Percentiles rank a stretch among this genome's conserved stretches.
These are phyloP conservation scores for Phytophthora colocasiae DNA, from an alignment of 352 stramenopile genomes.

Conservation along the genomic window DNA sequence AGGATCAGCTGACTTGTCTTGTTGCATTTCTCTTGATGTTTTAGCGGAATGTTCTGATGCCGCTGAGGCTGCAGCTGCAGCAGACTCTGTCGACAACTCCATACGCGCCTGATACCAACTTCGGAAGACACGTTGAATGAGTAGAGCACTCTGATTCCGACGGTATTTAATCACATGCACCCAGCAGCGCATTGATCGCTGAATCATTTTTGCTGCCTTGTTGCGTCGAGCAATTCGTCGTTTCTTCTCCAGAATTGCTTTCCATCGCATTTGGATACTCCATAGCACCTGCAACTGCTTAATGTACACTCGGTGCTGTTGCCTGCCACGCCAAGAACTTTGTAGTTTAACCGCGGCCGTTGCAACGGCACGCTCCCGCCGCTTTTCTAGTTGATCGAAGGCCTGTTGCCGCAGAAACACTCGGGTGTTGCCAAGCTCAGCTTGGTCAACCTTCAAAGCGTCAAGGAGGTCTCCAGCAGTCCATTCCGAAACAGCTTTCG, in stretches of 20 bases:
- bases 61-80: conserved; percentile 11
- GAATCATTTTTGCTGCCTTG: conserved; percentile 43
- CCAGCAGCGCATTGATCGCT: conserved; percentile 47
- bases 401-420: conserved; percentile 73
- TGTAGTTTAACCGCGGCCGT: conserved; percentile 51
- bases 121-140: conserved; percentile 45
- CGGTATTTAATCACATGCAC: conserved; percentile 18
- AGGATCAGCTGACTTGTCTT: conserved; percentile 22
- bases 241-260: conserved; percentile 58
- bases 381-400: conserved; percentile 71
- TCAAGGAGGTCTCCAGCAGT: conserved; percentile 43
- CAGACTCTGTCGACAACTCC: conserved; percentile 11
- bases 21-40: conserved; percentile 11
- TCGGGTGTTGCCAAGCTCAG: conserved; percentile 72
- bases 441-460: conserved; percentile 43
- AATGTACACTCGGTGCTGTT: conserved; percentile 40
- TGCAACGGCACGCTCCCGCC: conserved; percentile 43
- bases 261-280: conserved; percentile 67
- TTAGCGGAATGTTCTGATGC: conserved; percentile 16
- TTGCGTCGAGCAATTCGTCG: conserved; percentile 39
- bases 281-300: conserved; percentile 43
- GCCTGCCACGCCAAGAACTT: conserved; percentile 50
- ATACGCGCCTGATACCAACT: conserved; percentile 32
- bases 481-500: conserved; percentile 21
- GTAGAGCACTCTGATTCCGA: conserved; percentile 33